Base-by-base conservation (phyloP, 2,329 filamentous ascomycete species). In the Trichoderma atrobrunneum region DNA sequence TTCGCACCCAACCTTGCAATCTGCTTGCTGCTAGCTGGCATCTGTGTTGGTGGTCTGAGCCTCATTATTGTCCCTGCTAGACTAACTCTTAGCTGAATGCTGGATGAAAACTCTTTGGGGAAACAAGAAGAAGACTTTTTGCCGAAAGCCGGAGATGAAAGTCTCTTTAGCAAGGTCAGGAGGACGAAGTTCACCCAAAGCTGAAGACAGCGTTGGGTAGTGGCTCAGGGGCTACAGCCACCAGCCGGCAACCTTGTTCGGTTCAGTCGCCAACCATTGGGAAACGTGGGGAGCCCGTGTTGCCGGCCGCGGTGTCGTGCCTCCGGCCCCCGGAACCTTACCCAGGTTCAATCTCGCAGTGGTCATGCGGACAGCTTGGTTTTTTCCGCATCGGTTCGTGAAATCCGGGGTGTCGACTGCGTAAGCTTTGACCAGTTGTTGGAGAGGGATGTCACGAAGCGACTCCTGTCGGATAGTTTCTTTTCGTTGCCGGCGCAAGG, bases 201-300 rank as follows among this genome's bases (percentile, higher is more conserved):
- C 36, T 21, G 59, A 62, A 62, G 56, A 21, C 18, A 59, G 62
- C 54, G 4, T 51, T 30, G 30, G 32, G 30, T 48, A 30, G 62
- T 51, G 70, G 48, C 61, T 59, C 61, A 72, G 61, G 70, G 61
- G 70, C 56, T 61, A 18, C 21, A 32, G 28, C 66, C 66, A 60
- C 36, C 66, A 69, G 34, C 39, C 51, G 18, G 18, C 43, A 16
- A 32, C 43, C 54, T 10, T 63, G 62, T 51, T 60, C 28, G 39
- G 39, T 18, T 36, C 36, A 56, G 56, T 54, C 30, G 54, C 51
- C 70, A 67, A 67, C 67, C 66, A 65, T 36, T 66, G 24, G 54
- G 51, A 72, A 72, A 72, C 71, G 71, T 72, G 71, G 71, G 71
- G 71, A 72, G 65, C 65, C 64, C 39, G 12, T 28, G 59, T 69